Evolutionary conservation across 2,329 filamentous ascomycete genomes (phyloP), one percentile per base, ranked within the genome.

Genomic region (Fusarium albosuccineum): DNA sequence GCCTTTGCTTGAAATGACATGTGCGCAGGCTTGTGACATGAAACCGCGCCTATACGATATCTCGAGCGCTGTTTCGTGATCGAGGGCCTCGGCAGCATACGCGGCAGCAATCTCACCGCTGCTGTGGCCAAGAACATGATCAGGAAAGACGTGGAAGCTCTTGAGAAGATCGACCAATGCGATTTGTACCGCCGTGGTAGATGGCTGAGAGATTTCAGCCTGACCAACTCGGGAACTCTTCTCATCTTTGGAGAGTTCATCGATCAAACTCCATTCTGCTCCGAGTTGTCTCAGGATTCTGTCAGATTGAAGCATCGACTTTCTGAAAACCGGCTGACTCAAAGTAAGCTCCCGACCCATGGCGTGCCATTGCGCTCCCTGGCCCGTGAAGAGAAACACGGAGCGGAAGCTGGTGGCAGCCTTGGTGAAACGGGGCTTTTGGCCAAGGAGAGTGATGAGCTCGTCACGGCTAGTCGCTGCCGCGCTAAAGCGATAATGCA

Each of bases 141-240:
- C 37, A 0, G 78, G 77, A 1, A 44, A 54, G 4, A 82, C 60
- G 3, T 70, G 68, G 48, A 74, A 79, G 3, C 62, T 67, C 29
- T 68, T 59, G n/a, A 80, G 69, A 1, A 83, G 70, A 14, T 81
- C 75, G 0, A 82, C 73, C 1, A 84, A 60, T 2, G 71, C 79
- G 4, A 84, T 70, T 59, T 84, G 82, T 1, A 85, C 41, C 0
- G 80, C 80, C 0, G 81, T 83, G 54, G 77, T 82, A 1, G 80
- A 50, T 0, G 82, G 77, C 57, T 84, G 82, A 17, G 73, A 74
- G 33, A 75, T 57, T 7, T 74, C 70, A 5, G 75, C 66, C 33
- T 73, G 70, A 57, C 83, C 81, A 41, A 76, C 59, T 5, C 51
- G 63, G n/a, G 68, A 70, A 1, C 29, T 57, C 9, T 36, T 44